These are phyloP conservation scores for Dentiscutata heterogama DNA, from an alignment of 371 early-diverging fungal genomes.

Conservation along the genomic window DNA sequence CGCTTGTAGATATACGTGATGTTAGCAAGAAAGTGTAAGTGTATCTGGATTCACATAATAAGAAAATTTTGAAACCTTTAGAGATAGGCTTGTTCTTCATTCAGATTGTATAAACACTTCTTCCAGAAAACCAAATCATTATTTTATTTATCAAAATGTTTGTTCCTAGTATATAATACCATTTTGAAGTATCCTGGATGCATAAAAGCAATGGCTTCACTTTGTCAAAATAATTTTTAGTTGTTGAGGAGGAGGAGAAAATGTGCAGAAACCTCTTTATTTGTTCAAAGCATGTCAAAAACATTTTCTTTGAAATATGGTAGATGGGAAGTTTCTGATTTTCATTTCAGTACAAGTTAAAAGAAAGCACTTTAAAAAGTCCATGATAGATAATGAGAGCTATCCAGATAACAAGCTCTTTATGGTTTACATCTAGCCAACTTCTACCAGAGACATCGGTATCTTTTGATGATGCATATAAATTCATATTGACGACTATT, in stretches of 20 bases:
- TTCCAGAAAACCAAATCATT: slow-evolving; percentile 47
- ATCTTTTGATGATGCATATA: slow-evolving; percentile 21
- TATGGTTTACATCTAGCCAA: neutral
- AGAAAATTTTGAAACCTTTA: slow-evolving; percentile 48
- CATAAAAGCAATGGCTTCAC: slow-evolving; percentile 32
- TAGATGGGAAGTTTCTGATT: slow-evolving; percentile 1
- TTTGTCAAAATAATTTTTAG: slow-evolving; percentile 28
- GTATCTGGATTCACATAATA: slow-evolving; percentile 48
- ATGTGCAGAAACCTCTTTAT: neutral
- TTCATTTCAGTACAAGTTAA: neutral
- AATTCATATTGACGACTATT: slow-evolving; percentile 5
- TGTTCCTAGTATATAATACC: slow-evolving; percentile 34
- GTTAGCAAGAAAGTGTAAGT: slow-evolving; percentile 47
- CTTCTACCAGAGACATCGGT: neutral
- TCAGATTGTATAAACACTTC: slow-evolving; percentile 44
- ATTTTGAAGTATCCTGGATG: slow-evolving; percentile 30
- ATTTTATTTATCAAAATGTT: slow-evolving; percentile 45
- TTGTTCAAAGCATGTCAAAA: neutral
- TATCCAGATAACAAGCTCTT: neutral
- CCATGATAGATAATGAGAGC: neutral
- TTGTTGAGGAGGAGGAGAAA: neutral
- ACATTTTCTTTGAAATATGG: neutral
- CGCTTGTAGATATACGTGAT: slow-evolving; percentile 23
- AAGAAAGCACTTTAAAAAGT: slow-evolving; percentile 15
- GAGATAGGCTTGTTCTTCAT: slow-evolving; percentile 43